A percentile compares a stretch with the other conserved stretches of the same genome.
These are phyloP conservation scores for Tieghemiomyces parasiticus DNA, from an alignment of 192 early-diverging fungal species.

Conservation along the genomic window DNA sequence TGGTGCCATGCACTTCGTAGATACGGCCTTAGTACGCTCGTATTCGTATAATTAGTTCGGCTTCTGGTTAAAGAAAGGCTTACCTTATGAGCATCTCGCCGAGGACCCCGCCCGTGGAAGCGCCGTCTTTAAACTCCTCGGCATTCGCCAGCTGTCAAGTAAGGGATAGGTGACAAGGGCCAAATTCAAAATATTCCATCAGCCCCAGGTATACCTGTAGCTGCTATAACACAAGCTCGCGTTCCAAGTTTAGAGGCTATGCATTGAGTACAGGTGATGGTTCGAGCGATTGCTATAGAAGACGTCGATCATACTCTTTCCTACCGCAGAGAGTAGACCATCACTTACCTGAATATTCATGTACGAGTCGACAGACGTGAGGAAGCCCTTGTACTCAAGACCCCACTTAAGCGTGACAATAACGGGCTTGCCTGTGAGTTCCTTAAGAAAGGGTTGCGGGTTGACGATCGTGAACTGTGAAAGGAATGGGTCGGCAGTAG, in stretches of 20 bases:
- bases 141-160: slow-evolving; percentile 73
- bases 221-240: no score
- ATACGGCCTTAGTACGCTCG: background rate
- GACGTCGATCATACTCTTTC: no score
- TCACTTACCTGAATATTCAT: slow-evolving; percentile 75
- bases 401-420: slow-evolving; percentile 97
- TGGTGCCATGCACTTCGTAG: background rate
- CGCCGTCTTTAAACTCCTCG: slow-evolving; percentile 90
- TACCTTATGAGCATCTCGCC: slow-evolving; percentile 88
- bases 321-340: no score
- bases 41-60: background rate
- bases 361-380: slow-evolving; percentile 86
- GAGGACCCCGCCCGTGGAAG: slow-evolving; percentile 58
- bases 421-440: slow-evolving; percentile 82
- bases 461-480: slow-evolving; percentile 90
- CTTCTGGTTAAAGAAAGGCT: background rate
- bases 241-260: no score
- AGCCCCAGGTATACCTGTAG: no score
- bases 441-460: slow-evolving; percentile 91
- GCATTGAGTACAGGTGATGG: no score
- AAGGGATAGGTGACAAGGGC: no score
- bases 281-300: no score
- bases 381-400: slow-evolving; percentile 87
- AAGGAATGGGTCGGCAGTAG: no score
- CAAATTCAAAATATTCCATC: no score